Evolutionary conservation across 371 early-diverging fungal species (phyloP).

Genomic region (Batrachochytrium dendrobatidis): DNA sequence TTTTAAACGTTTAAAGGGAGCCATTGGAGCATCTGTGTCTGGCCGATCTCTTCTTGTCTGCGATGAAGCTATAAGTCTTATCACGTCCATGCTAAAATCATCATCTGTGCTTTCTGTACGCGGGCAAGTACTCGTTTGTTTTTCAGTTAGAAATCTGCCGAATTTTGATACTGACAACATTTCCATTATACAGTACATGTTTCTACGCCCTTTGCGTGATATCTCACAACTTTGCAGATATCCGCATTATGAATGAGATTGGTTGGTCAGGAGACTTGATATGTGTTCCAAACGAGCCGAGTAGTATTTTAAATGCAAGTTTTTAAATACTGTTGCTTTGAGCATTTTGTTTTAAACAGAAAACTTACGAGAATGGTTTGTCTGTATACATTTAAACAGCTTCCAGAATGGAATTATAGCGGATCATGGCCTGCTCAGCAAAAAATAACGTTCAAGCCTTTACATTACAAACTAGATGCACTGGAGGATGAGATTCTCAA

Average conservation of each 20-base stretch:
- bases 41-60: conserved; percentile 66
- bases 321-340: neutral
- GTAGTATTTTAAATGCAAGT: conserved; percentile 48
- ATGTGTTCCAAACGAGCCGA: conserved; percentile 59
- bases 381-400: conserved; percentile 8
- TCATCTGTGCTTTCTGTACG: conserved; percentile 64
- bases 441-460: conserved; percentile 8
- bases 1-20: too few relatives aligned
- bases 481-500: conserved; percentile 62
- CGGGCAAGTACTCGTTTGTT: conserved; percentile 49
- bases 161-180: neutral
- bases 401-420: conserved; percentile 19
- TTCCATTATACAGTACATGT: conserved; percentile 54
- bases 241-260: conserved; percentile 60
- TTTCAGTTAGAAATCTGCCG: neutral
- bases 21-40: conserved; percentile 63
- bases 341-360: conserved; percentile 5
- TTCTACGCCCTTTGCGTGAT: conserved; percentile 70
- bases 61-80: conserved; percentile 61
- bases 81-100: conserved; percentile 59
- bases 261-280: conserved; percentile 71
- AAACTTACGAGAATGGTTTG: too few relatives aligned
- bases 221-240: conserved; percentile 59
- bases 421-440: conserved; percentile 19
- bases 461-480: conserved; percentile 27